Percentiles rank a stretch among this genome's conserved stretches.
Evolutionary conservation across 768 basidiomycete genomes (phyloP).

Genomic region (Exidia glandulosa): DNA sequence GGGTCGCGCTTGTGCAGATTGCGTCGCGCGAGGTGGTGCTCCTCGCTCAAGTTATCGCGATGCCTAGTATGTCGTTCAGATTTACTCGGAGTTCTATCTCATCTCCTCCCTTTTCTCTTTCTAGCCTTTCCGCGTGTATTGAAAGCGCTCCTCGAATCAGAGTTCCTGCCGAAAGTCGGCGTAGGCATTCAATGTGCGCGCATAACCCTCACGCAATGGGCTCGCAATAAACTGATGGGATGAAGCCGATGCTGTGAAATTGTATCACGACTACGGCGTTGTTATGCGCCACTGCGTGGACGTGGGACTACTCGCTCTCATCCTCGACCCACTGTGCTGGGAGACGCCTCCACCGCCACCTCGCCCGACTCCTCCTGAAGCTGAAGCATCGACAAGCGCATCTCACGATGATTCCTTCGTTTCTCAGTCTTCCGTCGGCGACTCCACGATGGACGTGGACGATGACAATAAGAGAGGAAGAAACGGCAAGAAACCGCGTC

Average conservation of each 20-base stretch:
- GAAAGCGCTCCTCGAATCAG: slow-evolving; percentile 38
- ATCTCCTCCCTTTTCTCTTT: slow-evolving; percentile 6
- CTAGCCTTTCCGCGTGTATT: slow-evolving; percentile 46
- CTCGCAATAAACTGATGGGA: slow-evolving; percentile 4
- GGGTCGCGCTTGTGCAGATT: slow-evolving; percentile 64
- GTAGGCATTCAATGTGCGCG: slow-evolving; percentile 59
- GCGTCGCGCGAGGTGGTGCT: slow-evolving; percentile 44
- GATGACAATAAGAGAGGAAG: no score
- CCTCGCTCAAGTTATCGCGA: slow-evolving; percentile 54
- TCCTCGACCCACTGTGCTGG: slow-evolving; percentile 62
- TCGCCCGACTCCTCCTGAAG: background rate
- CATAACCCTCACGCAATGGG: background rate
- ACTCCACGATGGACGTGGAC: background rate
- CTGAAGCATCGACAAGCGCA: background rate
- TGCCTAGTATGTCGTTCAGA: slow-evolving; percentile 29
- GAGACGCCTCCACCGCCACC: slow-evolving; percentile 30
- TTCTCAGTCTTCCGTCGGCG: background rate
- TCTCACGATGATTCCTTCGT: background rate
- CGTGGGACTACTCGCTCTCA: slow-evolving; percentile 54
- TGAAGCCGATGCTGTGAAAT: slow-evolving; percentile 57
- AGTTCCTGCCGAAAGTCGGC: slow-evolving; percentile 53
- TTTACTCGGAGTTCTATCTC: background rate
- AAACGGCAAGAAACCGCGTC: background rate
- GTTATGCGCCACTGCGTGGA: slow-evolving; percentile 49
- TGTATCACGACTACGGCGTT: slow-evolving; percentile 36